Percentiles rank a stretch among this genome's conserved stretches.
These are phyloP conservation scores for Clavispora vitiphila DNA, from an alignment of 805 yeast genomes.

Conservation along the genomic window DNA sequence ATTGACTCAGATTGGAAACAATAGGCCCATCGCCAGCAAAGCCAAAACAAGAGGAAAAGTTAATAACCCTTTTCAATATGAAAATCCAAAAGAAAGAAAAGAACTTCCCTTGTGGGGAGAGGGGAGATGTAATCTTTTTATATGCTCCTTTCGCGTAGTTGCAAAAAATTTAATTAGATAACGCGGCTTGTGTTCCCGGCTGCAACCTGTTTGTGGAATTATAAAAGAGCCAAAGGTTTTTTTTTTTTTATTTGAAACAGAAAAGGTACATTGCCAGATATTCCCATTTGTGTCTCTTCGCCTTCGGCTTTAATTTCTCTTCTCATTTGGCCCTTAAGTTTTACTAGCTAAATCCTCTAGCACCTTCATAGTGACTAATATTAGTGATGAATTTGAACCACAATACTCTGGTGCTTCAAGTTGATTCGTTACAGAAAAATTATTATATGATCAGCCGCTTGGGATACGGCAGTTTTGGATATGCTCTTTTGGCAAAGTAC, in stretches of 20 bases:
- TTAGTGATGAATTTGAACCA: conserved; percentile 5
- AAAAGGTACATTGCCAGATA: background rate
- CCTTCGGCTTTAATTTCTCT: too few relatives aligned
- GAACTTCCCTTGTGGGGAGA: too few relatives aligned
- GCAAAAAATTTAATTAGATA: background rate
- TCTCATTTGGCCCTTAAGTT: background rate
- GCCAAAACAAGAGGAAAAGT: too few relatives aligned
- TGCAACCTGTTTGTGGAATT: background rate
- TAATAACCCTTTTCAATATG: too few relatives aligned
- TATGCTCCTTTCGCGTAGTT: background rate
- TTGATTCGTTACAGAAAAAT: conserved; percentile 14
- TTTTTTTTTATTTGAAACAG: background rate
- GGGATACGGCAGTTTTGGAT: conserved; percentile 77
- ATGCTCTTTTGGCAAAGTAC: conserved; percentile 59
- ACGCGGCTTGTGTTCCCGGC: background rate
- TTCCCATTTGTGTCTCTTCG: too few relatives aligned
- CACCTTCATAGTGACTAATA: background rate
- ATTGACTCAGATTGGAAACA: background rate
- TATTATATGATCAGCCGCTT: conserved; percentile 50
- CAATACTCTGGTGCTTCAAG: conserved; percentile 1
- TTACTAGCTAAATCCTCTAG: background rate
- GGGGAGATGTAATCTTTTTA: background rate
- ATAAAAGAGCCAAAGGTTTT: background rate
- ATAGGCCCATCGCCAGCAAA: too few relatives aligned
- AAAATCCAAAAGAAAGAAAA: too few relatives aligned